These are phyloP conservation scores for Coemansia sp. DNA, from an alignment of 192 early-diverging fungal species.

Conservation along the genomic window DNA sequence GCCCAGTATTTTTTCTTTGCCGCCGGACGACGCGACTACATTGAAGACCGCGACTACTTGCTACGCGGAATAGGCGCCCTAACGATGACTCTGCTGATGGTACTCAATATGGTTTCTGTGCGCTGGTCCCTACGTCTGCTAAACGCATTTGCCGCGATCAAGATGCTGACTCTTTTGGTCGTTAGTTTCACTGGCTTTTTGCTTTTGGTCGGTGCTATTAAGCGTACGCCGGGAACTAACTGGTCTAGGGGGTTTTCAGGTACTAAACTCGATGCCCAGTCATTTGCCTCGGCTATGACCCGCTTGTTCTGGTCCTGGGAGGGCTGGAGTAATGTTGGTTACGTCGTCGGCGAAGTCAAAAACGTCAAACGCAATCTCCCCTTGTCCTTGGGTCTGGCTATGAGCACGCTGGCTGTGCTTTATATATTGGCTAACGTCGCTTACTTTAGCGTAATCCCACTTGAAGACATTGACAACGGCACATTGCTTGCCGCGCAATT, in stretches of 20 bases:
- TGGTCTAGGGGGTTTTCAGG: conserved; percentile 70
- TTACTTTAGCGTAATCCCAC: conserved; percentile 76
- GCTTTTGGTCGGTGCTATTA: conserved; percentile 62
- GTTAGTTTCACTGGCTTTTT: conserved; percentile 74
- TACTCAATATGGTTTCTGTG: conserved; percentile 68
- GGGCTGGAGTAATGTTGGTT: conserved; percentile 78
- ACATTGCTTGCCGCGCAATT: conserved; percentile 66
- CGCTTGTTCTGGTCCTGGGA: conserved; percentile 61
- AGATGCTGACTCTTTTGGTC: conserved; percentile 68
- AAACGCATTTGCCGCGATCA: conserved; percentile 72
- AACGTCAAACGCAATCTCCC: conserved; percentile 79
- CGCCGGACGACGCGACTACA: conserved; percentile 26
- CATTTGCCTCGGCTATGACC: conserved; percentile 61
- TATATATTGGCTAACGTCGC: conserved; percentile 83
- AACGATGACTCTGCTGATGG: conserved; percentile 60
- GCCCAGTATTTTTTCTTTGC: conserved; percentile 62
- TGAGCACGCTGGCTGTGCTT: conserved; percentile 69
- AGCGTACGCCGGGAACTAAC: conserved; percentile 47
- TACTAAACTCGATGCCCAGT: conserved; percentile 57
- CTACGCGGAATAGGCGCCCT: conserved; percentile 60
- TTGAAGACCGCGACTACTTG: conserved; percentile 39
- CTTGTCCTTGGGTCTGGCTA: conserved; percentile 73
- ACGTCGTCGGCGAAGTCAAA: conserved; percentile 81
- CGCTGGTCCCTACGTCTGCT: conserved; percentile 66
- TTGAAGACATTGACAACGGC: conserved; percentile 67